A percentile compares a stretch with the other conserved stretches of the same genome.
Evolutionary conservation across 495 filamentous ascomycete species (phyloP).

Genomic region (Lasiosphaeria ovina): DNA sequence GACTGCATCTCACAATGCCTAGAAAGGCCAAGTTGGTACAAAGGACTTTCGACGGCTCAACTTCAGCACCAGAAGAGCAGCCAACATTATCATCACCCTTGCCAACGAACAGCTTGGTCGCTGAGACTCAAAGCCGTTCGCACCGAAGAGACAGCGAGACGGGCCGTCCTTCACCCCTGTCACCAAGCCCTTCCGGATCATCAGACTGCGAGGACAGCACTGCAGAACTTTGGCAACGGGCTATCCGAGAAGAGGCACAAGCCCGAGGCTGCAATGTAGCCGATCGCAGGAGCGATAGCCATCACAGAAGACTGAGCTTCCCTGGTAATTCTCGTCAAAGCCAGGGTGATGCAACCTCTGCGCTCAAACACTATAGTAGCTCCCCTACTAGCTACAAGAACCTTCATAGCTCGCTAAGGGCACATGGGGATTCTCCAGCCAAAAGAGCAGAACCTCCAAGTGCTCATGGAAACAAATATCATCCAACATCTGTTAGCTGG

Average conservation of each 20-base stretch:
- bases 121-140: slow-evolving; percentile 3
- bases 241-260: slow-evolving; percentile 29
- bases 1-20: slow-evolving; percentile 33
- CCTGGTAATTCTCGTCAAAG: slow-evolving; percentile 4
- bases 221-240: slow-evolving; percentile 22
- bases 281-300: slow-evolving; percentile 13
- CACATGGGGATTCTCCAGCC: neutral
- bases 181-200: slow-evolving; percentile 5
- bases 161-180: slow-evolving; percentile 1
- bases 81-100: neutral
- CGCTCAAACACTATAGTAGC: slow-evolving; percentile 8
- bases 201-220: slow-evolving; percentile 19
- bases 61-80: neutral
- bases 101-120: neutral
- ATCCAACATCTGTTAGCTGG: too few relatives aligned
- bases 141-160: slow-evolving; percentile 10
- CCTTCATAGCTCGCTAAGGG: neutral
- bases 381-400: slow-evolving; percentile 1
- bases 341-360: neutral
- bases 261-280: slow-evolving; percentile 17
- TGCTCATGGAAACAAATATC: too few relatives aligned
- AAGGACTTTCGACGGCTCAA: slow-evolving; percentile 19
- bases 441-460: neutral
- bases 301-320: slow-evolving; percentile 14
- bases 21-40: slow-evolving; percentile 26